A percentile compares a stretch with the other conserved stretches of the same genome.
Conservation (phyloP, 1,139 yeast species). For the Saccharomyces hybrid region DNA sequence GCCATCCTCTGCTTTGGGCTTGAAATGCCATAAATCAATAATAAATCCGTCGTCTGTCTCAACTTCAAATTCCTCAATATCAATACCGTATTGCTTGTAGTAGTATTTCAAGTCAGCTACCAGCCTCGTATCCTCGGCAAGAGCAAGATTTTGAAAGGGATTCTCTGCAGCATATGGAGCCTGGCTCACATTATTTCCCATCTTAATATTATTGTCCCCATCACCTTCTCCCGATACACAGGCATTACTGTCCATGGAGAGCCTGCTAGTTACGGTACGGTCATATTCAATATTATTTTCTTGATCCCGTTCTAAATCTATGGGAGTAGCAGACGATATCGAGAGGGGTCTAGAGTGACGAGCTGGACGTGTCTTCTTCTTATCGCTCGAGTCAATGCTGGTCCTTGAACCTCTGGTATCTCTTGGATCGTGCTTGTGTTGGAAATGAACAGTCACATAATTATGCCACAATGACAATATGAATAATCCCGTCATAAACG, state of each 20-base stretch:
- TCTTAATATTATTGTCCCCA: not conserved
- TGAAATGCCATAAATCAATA: conserved; percentile 54
- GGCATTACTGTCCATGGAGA: conserved; percentile 8
- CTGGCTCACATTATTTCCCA: not conserved
- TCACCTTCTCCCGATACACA: conserved; percentile 2
- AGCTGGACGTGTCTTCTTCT: conserved; percentile 1
- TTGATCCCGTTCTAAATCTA: conserved; percentile 20
- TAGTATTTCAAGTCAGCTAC: conserved; percentile 57
- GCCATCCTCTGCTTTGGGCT: conserved; percentile 44
- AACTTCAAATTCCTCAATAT: conserved; percentile 50
- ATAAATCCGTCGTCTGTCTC: conserved; percentile 75
- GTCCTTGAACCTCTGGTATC: conserved; percentile 25
- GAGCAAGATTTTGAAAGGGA: conserved; percentile 25
- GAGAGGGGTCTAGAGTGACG: not conserved
- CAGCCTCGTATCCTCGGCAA: conserved; percentile 32
- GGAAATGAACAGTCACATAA: conserved; percentile 20
- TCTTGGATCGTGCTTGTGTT: conserved; percentile 23
- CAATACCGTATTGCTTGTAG: conserved; percentile 52
- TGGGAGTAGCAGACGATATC: conserved; percentile 12
- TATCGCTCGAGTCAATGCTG: conserved; percentile 12
- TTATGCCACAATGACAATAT: conserved; percentile 28
- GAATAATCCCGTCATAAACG: conserved; percentile 22
- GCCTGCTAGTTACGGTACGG: conserved; percentile 21
- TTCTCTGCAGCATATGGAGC: conserved; percentile 11
- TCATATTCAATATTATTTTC: conserved; percentile 27